Base-by-base conservation (phyloP, 1,284 basidiomycete genomes). In the Dichomitus squalens region DNA sequence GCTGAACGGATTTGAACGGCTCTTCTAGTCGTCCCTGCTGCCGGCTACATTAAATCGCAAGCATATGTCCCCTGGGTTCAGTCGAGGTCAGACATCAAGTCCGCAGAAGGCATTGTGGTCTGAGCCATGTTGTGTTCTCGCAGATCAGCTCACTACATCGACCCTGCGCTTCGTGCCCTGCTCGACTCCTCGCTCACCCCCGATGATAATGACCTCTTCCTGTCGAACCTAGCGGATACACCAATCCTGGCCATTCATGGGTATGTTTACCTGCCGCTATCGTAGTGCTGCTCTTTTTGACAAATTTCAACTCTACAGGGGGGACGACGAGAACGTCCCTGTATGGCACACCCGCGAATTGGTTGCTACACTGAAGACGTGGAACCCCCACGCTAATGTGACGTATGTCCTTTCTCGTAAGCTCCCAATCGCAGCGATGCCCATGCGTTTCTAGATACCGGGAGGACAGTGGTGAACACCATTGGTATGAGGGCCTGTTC, bases 121-220 rank as follows among this genome's bases (percentile, higher is more conserved):
- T 54, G 21, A 40, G 14, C 8, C 1, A 7, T n/a, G 5, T 27
- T 5, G 44, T 16, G 18, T 25, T 14, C 51, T n/a, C 21, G 34
- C 49, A 84, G 85, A 57, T 86, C 84, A n/a, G 78, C 80, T 1
- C 92, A 92, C 68, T 93, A 83, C 70, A 78, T 88, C 18, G 94
- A 96, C 68, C 92, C 94, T 0, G 70, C 77, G 0, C 74, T 93
- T 33, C 81, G 85, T 34, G 83, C 86, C 1, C 80, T 96, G 31
- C 79, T 96, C 3, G 82, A 87, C 53, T 79, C 86, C 0, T 83
- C 90, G 0, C 76, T 95, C 33, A 86, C 87, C 0, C 84, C 88
- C 8, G 94, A 94, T 67, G 90, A 95, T 71, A 94, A 96, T 68
- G 93, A 96, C 66, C 71, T 96, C 7, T 89, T 93, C 73, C 67